These are phyloP conservation scores for Calonectria henricotiae DNA, from an alignment of 2,329 filamentous ascomycete genomes.

Conservation along the genomic window DNA sequence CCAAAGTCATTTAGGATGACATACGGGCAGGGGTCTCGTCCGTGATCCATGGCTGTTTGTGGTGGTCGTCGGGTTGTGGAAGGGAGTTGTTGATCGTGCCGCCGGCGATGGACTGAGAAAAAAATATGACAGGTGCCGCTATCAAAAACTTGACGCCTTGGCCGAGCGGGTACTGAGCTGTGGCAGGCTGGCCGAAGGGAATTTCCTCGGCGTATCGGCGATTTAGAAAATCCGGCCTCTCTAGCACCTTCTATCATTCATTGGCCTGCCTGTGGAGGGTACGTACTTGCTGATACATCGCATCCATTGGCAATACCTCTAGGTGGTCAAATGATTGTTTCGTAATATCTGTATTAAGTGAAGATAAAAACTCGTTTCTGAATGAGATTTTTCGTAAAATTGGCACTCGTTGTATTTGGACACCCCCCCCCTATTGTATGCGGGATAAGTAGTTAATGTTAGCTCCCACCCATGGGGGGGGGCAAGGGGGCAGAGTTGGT, in stretches of 20 bases:
- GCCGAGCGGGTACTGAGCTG: slow-evolving; percentile 36
- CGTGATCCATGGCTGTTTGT: slow-evolving; percentile 83
- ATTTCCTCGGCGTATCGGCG: slow-evolving; percentile 40
- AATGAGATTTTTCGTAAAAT: not conserved
- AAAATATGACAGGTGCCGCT: slow-evolving; percentile 46
- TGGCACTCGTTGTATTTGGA: not conserved
- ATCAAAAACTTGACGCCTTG: slow-evolving; percentile 44
- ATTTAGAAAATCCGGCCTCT: slow-evolving; percentile 37
- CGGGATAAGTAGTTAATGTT: no score
- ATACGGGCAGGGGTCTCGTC: slow-evolving; percentile 96
- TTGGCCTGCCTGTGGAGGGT: not conserved
- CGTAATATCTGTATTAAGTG: not conserved
- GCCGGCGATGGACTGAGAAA: slow-evolving; percentile 39
- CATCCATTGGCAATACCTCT: not conserved
- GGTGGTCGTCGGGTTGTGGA: slow-evolving; percentile 29
- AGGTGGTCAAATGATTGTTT: not conserved
- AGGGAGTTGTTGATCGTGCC: slow-evolving; percentile 33
- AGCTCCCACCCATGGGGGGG: no score
- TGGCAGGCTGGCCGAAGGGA: slow-evolving; percentile 11
- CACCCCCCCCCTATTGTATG: no score
- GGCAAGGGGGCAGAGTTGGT: no score
- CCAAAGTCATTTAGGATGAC: slow-evolving; percentile 98
- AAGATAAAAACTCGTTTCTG: not conserved
- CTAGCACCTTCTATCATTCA: slow-evolving; percentile 35
- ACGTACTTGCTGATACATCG: slow-evolving; percentile 14